Base-by-base conservation (phyloP, 306 rosid species). In the Casuarina equisetifolia region DNA sequence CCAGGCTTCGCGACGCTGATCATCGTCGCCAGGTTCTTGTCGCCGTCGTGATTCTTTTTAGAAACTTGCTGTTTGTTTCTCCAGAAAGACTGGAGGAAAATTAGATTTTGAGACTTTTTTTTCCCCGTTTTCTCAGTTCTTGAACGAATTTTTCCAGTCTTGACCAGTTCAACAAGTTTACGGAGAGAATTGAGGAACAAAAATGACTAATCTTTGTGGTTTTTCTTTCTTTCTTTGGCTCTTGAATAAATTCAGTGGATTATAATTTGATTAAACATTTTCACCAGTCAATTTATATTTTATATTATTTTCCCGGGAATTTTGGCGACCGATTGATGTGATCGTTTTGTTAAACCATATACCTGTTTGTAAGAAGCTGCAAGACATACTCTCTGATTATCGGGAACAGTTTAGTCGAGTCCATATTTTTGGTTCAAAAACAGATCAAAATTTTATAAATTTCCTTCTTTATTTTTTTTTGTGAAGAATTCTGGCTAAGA, bases 1-100 rank as follows among this genome's bases (percentile, higher is more conserved):
- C 97, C 73, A 95, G 88, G 88, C 97, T 92, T 44, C 93, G 91
- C 44, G 87, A 80, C 48, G 98, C 99, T 69, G 90, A 95, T 86
- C 93, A 84, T 82, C 97, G 99, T 25, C 89, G 99, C 74, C 97
- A 92, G 97, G 99, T 92, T 45, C 39, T 44, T 32, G 10, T 55
- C 19, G 17, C 58, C 39, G 32, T 5, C 3, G 17, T 5, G 1
- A 1, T 32, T 7, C 38, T 10, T 42, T 54, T 13, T 80, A 44
- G 36, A 38, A 61, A 49, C 70, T 32, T 75, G 76, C 8, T 62
- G 39, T 70, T 80, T 54, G 89, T 77, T 81, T 77, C 63, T 84
- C 67, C 88, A 83, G 83, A 71, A 81, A 86, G 69, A 73, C 81
- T 75, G 82, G 70, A 61, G 59, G 48, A 15, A 61, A 82, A 54